Evolutionary conservation across 2,329 filamentous ascomycete genomes (phyloP).

Genomic region (Xylariaceae sp.): DNA sequence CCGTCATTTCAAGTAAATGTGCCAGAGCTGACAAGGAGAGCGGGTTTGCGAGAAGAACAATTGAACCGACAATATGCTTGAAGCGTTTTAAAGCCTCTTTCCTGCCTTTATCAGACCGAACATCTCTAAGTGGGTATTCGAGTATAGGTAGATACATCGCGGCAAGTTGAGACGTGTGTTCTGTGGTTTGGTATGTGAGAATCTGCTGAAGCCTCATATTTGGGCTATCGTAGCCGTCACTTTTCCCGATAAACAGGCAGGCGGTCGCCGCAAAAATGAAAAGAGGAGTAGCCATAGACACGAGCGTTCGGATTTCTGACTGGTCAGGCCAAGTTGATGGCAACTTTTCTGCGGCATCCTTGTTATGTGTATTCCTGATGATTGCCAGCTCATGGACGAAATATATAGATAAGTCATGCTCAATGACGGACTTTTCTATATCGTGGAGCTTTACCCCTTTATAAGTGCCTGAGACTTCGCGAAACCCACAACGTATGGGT

Average conservation of each 20-base stretch:
- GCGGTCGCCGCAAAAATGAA: slow-evolving; percentile 31
- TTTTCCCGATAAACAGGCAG: slow-evolving; percentile 25
- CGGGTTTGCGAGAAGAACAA: slow-evolving; percentile 9
- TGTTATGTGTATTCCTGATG: slow-evolving; percentile 17
- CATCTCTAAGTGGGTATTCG: not conserved
- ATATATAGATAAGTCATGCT: slow-evolving; percentile 36
- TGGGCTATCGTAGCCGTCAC: not conserved
- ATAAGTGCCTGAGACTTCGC: slow-evolving; percentile 24
- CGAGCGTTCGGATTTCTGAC: slow-evolving; percentile 9
- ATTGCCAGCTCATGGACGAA: slow-evolving; percentile 29
- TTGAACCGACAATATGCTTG: slow-evolving; percentile 6
- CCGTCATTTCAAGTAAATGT: not conserved
- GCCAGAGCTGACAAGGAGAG: slow-evolving; percentile 3
- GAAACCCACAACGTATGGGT: slow-evolving; percentile 36
- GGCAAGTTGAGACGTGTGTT: slow-evolving; percentile 9
- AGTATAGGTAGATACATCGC: slow-evolving; percentile 13
- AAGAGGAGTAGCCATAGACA: slow-evolving; percentile 24
- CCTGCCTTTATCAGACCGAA: not conserved
- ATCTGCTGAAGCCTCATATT: slow-evolving; percentile 5
- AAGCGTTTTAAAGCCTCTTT: not conserved
- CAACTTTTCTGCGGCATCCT: slow-evolving; percentile 8
- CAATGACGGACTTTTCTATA: slow-evolving; percentile 28
- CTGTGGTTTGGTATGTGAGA: slow-evolving; percentile 1
- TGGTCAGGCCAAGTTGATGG: slow-evolving; percentile 30
- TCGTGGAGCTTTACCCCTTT: slow-evolving; percentile 36